These are phyloP conservation scores for Solanum ossicruentum DNA, from an alignment of 257 asterid genomes.

Conservation along the genomic window DNA sequence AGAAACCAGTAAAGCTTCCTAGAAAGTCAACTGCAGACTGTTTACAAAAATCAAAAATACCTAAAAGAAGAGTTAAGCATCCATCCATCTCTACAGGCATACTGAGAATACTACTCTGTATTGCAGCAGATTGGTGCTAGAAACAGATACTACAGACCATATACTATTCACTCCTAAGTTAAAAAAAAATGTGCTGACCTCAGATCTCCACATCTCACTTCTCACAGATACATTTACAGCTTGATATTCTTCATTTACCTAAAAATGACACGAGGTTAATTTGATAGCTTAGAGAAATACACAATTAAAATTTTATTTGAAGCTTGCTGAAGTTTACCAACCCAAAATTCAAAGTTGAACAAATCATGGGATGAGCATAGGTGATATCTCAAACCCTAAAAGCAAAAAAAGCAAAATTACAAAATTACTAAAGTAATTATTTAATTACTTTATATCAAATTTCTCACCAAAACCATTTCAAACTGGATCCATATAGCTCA, in stretches of 20 bases:
- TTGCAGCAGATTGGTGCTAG: neutral
- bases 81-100: neutral
- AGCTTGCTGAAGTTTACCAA: slow-evolving; percentile 31
- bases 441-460: neutral
- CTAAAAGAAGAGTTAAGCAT: neutral
- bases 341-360: slow-evolving; percentile 98
- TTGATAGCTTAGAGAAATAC: neutral
- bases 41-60: neutral
- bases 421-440: neutral
- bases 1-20: neutral
- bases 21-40: neutral
- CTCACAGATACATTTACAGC: slow-evolving; percentile 88
- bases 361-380: slow-evolving; percentile 73
- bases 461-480: neutral
- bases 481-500: neutral
- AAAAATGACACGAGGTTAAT: slow-evolving; percentile 7
- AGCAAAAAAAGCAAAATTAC: slow-evolving; percentile 12
- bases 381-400: slow-evolving; percentile 88
- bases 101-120: neutral
- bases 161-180: neutral
- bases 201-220: slow-evolving; percentile 78
- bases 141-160: neutral
- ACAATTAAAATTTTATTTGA: neutral
- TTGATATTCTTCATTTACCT: slow-evolving; percentile 93
- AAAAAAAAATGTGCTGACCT: slow-evolving; percentile 39